These are phyloP conservation scores for Termitomyces eurrhizus DNA, from an alignment of 768 basidiomycete genomes.

Conservation along the genomic window DNA sequence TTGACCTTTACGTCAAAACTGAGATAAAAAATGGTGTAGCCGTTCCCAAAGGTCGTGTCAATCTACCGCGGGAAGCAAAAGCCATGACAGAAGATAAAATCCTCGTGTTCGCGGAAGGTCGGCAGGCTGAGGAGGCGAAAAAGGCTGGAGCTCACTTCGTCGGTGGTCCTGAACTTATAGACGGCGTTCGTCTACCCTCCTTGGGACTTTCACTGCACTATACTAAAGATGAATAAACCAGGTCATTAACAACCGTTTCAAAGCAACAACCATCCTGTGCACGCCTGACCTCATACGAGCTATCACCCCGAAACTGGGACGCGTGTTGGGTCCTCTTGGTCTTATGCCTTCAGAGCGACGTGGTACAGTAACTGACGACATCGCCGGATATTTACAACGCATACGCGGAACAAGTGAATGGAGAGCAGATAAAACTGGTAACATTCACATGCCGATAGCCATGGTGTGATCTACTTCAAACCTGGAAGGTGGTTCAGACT, in stretches of 20 bases:
- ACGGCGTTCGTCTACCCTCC: conserved; percentile 56
- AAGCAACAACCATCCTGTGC: conserved; percentile 81
- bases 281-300: conserved; percentile 74
- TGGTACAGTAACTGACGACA: conserved; percentile 91
- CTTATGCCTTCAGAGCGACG: conserved; percentile 94
- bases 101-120: conserved; percentile 91
- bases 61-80: conserved; percentile 79
- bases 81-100: conserved; percentile 67
- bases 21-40: conserved; percentile 73
- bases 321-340: conserved; percentile 80
- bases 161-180: conserved; percentile 85
- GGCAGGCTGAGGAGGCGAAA: conserved; percentile 76
- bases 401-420: conserved; percentile 86
- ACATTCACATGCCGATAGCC: conserved; percentile 78
- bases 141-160: conserved; percentile 87
- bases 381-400: conserved; percentile 74
- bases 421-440: conserved; percentile 86
- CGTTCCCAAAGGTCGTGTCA: conserved; percentile 87
- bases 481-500: conserved; percentile 3
- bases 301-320: conserved; percentile 78
- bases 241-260: conserved; percentile 71
- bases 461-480: conserved; percentile 43
- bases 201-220: not conserved
- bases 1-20: conserved; percentile 80
- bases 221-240: conserved; percentile 23